phyloP scores from a whole-genome alignment of 2,329 filamentous ascomycete species.

The Tolypocladium ovalisporum region DNA sequence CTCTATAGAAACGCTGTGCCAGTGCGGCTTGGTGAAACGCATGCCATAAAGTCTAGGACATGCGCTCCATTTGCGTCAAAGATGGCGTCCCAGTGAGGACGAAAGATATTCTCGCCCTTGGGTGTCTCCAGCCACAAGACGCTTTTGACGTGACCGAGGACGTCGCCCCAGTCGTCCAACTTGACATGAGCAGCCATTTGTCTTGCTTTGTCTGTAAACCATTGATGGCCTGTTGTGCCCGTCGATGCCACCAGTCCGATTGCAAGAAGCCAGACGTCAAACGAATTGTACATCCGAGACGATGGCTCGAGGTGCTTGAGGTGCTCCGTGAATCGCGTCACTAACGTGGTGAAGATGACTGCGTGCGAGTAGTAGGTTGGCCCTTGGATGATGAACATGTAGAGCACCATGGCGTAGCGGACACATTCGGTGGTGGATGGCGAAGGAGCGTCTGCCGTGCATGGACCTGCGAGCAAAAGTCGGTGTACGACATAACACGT shows the following conservation, averaged over 20 bases:
- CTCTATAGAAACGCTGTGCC: background rate
- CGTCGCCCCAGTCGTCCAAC: background rate
- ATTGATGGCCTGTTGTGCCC: background rate
- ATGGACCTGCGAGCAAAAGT: conserved; percentile 21
- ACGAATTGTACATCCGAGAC: background rate
- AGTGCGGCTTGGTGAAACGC: background rate
- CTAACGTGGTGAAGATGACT: background rate
- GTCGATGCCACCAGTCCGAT: background rate
- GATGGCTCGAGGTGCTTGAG: background rate
- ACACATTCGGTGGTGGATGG: conserved; percentile 28
- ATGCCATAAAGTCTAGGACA: background rate
- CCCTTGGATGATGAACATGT: conserved; percentile 42
- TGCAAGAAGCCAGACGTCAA: background rate
- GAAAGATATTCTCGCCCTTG: background rate
- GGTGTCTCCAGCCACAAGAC: background rate
- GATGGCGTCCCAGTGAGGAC: background rate
- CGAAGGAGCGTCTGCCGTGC: conserved; percentile 3
- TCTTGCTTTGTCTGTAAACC: background rate
- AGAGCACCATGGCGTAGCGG: conserved; percentile 35
- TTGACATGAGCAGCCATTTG: background rate
- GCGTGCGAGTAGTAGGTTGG: conserved; percentile 44
- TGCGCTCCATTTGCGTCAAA: background rate
- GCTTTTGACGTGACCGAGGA: background rate
- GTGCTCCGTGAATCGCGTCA: background rate
- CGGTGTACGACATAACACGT: conserved; percentile 43